Conservation (phyloP, 768 basidiomycete species). For the Boletus pseudopeckii region DNA sequence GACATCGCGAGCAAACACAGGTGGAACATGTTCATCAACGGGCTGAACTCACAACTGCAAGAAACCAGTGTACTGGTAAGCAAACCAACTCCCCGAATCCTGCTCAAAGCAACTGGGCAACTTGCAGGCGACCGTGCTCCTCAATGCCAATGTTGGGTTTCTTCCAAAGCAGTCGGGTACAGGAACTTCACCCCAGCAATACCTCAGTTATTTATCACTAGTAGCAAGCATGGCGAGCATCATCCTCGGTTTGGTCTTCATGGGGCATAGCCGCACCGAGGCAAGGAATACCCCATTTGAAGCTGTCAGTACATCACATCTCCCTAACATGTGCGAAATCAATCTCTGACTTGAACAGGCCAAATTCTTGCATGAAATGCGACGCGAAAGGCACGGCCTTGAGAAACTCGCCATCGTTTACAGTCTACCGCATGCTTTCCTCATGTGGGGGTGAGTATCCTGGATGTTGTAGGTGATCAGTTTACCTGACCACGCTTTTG, state of each 20-base stretch:
- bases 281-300: constrained; percentile 28
- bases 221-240: constrained; percentile 41
- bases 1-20: constrained; percentile 35
- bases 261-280: constrained; percentile 38
- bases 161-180: constrained; percentile 50
- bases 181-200: constrained; percentile 31
- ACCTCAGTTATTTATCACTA: constrained; percentile 44
- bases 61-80: constrained; percentile 53
- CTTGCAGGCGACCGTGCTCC: constrained; percentile 49
- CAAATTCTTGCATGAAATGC: constrained; percentile 15
- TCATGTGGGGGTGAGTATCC: constrained; percentile 56
- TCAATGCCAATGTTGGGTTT: constrained; percentile 58
- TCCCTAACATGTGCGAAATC: not conserved
- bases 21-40: constrained; percentile 45
- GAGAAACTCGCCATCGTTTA: constrained; percentile 52
- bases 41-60: constrained; percentile 48
- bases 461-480: not conserved
- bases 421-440: constrained; percentile 51
- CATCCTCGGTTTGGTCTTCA: constrained; percentile 41
- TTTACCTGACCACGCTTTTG: not conserved
- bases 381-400: constrained; percentile 36
- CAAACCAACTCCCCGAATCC: not conserved
- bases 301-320: constrained; percentile 31
- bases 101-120: not conserved
- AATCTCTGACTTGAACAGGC: constrained; percentile 9